Evolutionary conservation across 208 protist genomes (phyloP).

Genomic region (Crithidia brevicula): DNA sequence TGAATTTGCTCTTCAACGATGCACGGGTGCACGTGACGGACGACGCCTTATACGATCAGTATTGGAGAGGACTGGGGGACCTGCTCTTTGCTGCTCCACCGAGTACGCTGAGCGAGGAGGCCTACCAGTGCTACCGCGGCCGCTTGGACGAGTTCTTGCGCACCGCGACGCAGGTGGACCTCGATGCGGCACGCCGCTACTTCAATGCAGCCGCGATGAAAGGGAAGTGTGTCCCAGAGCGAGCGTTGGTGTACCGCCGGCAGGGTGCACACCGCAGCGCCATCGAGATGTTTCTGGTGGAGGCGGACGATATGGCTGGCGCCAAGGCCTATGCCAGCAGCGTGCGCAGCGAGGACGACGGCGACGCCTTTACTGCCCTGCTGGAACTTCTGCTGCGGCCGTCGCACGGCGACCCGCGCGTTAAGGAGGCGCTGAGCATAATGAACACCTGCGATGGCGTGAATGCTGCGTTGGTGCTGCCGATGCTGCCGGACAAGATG

Average conservation of each 20-base stretch:
- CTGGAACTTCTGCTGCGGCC: slow-evolving; percentile 40
- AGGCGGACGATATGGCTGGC: slow-evolving; percentile 39
- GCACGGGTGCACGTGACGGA: slow-evolving; percentile 11
- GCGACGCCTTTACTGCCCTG: slow-evolving; percentile 47
- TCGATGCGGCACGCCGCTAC: slow-evolving; percentile 23
- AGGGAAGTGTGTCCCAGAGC: slow-evolving; percentile 37
- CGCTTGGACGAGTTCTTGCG: slow-evolving; percentile 52
- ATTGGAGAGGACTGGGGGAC: slow-evolving; percentile 27
- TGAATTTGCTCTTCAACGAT: slow-evolving; percentile 19
- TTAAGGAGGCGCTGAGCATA: slow-evolving; percentile 48
- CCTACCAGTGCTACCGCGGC: slow-evolving; percentile 15
- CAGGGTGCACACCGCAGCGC: slow-evolving; percentile 55
- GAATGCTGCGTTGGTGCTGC: slow-evolving; percentile 49
- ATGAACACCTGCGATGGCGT: slow-evolving; percentile 52
- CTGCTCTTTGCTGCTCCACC: slow-evolving; percentile 17
- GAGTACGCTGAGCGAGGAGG: background rate
- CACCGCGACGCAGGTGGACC: slow-evolving; percentile 41
- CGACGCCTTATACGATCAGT: slow-evolving; percentile 21
- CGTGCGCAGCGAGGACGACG: slow-evolving; percentile 39
- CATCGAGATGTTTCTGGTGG: slow-evolving; percentile 66
- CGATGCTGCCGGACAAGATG: slow-evolving; percentile 67
- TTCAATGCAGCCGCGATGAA: slow-evolving; percentile 53
- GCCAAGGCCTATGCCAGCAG: slow-evolving; percentile 58
- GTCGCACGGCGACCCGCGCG: slow-evolving; percentile 10
- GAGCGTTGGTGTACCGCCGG: slow-evolving; percentile 65